Percentiles rank a stretch among this genome's conserved stretches.
Conservation (phyloP, 495 filamentous ascomycete genomes). For the Usnea hakonensis region DNA sequence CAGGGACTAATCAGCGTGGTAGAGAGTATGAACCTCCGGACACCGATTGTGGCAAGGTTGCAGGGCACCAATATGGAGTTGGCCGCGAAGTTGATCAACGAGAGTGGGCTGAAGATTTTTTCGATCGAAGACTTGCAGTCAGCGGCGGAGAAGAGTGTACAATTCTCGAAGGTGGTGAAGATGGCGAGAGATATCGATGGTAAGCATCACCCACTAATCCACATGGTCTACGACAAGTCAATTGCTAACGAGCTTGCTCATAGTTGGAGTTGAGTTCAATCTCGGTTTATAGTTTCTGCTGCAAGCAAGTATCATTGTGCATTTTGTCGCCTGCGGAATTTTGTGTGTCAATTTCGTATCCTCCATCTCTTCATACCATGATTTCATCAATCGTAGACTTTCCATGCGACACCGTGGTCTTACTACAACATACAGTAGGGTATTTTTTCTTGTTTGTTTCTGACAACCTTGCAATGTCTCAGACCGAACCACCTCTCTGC, state of each 20-base stretch:
- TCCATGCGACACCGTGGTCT: neutral
- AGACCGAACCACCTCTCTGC: neutral
- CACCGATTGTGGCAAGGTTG: slow-evolving; percentile 90
- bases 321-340: neutral
- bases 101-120: slow-evolving; percentile 98
- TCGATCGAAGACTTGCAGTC: slow-evolving; percentile 96
- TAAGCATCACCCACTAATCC: slow-evolving; percentile 1
- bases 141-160: slow-evolving; percentile 95
- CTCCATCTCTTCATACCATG: neutral
- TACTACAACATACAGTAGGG: neutral
- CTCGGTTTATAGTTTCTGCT: slow-evolving; percentile 65
- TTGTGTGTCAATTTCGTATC: neutral
- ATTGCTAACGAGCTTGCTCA: neutral
- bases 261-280: slow-evolving; percentile 87
- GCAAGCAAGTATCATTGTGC: neutral
- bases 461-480: neutral
- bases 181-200: slow-evolving; percentile 95
- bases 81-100: slow-evolving; percentile 91
- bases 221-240: neutral
- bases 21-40: slow-evolving; percentile 85
- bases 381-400: neutral
- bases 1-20: slow-evolving; percentile 93
- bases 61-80: slow-evolving; percentile 99
- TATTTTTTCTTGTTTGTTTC: neutral
- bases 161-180: slow-evolving; percentile 98